Evolutionary conservation across 768 basidiomycete genomes (phyloP), one percentile per base, ranked within the genome.

Genomic region (Suillus clintonianus): DNA sequence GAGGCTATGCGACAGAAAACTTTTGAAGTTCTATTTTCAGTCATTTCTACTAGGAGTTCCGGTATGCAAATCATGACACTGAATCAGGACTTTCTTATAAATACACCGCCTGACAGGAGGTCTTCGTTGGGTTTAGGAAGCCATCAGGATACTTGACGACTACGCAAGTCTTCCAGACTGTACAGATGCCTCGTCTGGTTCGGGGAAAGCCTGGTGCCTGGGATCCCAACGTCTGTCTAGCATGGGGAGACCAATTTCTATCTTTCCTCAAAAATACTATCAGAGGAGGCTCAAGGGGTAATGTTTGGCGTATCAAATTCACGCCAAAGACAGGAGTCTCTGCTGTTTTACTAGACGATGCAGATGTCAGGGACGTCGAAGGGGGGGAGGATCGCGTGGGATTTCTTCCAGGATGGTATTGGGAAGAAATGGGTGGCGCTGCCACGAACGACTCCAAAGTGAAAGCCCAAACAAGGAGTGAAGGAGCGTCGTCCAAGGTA

Each of bases 11-110:
- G 45, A 59, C 72, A 94, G 91, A 74, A 96, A 96, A 72, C 79
- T 96, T n/a, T 85, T 96, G 63, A 95, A 93, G 71, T 94, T 94
- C 76, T 95, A 95, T 80, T 86, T 94, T 64, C 94, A 96, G 71
- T 95, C 93, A 1, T 95, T 94, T 75, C 83, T 96, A 32, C 85
- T 96, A 60, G 95, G 94, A 56, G 93, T 96, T n/a, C 94, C 94
- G 24, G 90, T 90, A 73, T 68, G 88, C 74, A 39, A 13, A 59
- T 58, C 54, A 27, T 19, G 39, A 50, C 17, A 14, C 42, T 58
- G 8, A 54, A 48, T 41, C 8, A 45, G 34, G n/a, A 19, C 47
- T 6, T 24, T 50, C 57, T 67, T 41, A 63, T 51, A 30, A 17
- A 19, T 62, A 13, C 58, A 34, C 47, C 64, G 60, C 11, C 30